Evolutionary conservation across 306 rosid genomes (phyloP).

Genomic region (Quercus robur): DNA sequence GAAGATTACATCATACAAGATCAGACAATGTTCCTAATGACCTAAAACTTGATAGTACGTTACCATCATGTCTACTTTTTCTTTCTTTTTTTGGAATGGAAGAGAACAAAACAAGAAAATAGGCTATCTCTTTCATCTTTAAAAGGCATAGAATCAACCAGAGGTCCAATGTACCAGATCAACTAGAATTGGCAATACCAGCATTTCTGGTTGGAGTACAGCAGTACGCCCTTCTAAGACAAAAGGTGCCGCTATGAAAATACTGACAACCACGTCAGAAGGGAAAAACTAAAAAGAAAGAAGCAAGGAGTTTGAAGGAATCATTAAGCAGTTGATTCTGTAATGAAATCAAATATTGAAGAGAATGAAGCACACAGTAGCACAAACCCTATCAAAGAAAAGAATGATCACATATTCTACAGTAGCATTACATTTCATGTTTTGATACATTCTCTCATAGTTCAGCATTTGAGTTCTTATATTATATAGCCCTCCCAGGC

Average conservation of each 20-base stretch:
- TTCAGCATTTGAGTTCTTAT: background rate
- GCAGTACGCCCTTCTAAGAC: background rate
- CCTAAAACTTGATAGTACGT: background rate
- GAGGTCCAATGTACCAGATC: background rate
- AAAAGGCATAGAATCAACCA: background rate
- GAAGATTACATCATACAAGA: constrained; percentile 9
- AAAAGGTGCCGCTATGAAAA: background rate
- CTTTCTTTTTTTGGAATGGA: background rate
- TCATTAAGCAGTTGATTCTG: background rate
- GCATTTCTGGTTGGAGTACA: background rate
- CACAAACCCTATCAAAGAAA: background rate
- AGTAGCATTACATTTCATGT: background rate
- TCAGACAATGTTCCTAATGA: background rate
- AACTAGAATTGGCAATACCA: background rate
- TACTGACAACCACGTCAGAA: background rate
- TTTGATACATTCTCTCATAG: background rate
- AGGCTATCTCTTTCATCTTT: background rate
- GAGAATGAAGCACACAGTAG: background rate
- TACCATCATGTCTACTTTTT: background rate
- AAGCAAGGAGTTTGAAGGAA: background rate
- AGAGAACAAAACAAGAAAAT: background rate
- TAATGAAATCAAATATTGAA: background rate
- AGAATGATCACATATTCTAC: background rate
- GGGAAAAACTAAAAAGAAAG: background rate
- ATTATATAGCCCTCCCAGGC: background rate